These are phyloP conservation scores for Suillus tomentosus DNA, from an alignment of 768 basidiomycete genomes.

Conservation along the genomic window DNA sequence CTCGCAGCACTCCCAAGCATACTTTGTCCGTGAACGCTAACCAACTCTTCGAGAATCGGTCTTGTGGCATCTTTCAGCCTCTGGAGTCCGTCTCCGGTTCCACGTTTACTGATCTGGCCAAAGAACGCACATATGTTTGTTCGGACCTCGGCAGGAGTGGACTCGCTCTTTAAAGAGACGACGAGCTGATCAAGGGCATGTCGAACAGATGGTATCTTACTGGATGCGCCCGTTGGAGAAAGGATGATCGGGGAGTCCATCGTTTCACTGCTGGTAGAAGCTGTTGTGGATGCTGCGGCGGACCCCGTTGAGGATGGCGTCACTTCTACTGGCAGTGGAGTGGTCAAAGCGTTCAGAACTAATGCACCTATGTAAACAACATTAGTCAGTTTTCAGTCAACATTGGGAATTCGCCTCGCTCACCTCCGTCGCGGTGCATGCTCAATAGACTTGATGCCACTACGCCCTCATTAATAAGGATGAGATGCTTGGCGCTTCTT, in stretches of 20 bases:
- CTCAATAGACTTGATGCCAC: slow-evolving; percentile 80
- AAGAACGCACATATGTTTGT: slow-evolving; percentile 76
- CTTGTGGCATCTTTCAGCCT: slow-evolving; percentile 52
- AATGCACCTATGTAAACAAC: slow-evolving; percentile 49
- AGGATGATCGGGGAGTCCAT: slow-evolving; percentile 48
- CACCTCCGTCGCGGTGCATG: slow-evolving; percentile 66
- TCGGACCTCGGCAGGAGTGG: slow-evolving; percentile 70
- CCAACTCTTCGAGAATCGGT: slow-evolving; percentile 54
- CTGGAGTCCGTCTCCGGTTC: slow-evolving; percentile 47
- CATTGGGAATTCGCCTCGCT: slow-evolving; percentile 23
- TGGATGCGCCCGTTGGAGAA: slow-evolving; percentile 40
- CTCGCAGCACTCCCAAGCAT: slow-evolving; percentile 42
- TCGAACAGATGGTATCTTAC: slow-evolving; percentile 46
- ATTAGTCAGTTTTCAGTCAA: slow-evolving; percentile 6
- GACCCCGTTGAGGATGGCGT: slow-evolving; percentile 33
- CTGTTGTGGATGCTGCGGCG: slow-evolving; percentile 38
- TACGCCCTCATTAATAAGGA: slow-evolving; percentile 87
- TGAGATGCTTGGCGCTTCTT: slow-evolving; percentile 76
- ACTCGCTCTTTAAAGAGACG: slow-evolving; percentile 55
- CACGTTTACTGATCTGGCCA: slow-evolving; percentile 59
- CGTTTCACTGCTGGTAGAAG: slow-evolving; percentile 45
- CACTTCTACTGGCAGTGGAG: slow-evolving; percentile 47
- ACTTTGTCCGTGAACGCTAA: slow-evolving; percentile 34
- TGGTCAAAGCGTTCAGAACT: slow-evolving; percentile 61
- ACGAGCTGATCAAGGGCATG: slow-evolving; percentile 71